phyloP scores from a whole-genome alignment of 345 rosid genomes.

The Linum trigynum region DNA sequence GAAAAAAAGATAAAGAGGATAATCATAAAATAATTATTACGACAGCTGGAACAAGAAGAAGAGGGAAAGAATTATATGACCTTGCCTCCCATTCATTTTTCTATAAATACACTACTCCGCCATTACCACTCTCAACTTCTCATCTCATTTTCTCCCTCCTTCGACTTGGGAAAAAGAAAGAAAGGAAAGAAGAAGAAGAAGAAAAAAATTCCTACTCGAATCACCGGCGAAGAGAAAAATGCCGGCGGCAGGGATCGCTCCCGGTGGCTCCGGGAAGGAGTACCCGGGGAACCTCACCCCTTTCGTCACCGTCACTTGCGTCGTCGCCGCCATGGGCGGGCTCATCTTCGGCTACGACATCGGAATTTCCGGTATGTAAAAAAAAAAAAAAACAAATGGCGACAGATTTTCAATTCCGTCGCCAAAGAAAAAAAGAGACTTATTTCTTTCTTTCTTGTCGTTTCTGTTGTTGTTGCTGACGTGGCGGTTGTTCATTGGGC shows the following conservation, averaged over 20 bases:
- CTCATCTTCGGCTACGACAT: slow-evolving; percentile 94
- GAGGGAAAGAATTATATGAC: too few relatives aligned
- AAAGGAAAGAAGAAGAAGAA: too few relatives aligned
- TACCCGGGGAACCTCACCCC: slow-evolving; percentile 85
- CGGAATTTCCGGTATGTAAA: slow-evolving; percentile 69
- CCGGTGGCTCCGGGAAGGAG: slow-evolving; percentile 36
- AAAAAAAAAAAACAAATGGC: too few relatives aligned
- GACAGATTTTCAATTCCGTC: neutral
- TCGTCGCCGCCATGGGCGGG: slow-evolving; percentile 99
- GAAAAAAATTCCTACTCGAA: neutral
- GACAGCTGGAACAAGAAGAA: too few relatives aligned
- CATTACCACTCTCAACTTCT: too few relatives aligned
- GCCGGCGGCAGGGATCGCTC: slow-evolving; percentile 18
- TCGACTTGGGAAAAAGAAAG: too few relatives aligned
- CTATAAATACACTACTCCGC: too few relatives aligned
- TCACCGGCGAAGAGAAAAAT: neutral
- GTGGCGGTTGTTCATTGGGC: neutral
- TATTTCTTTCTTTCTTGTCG: neutral
- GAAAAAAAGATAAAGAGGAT: too few relatives aligned
- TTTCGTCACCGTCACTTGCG: slow-evolving; percentile 63
- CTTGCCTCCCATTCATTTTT: too few relatives aligned
- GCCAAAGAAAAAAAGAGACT: neutral
- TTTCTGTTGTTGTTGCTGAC: neutral
- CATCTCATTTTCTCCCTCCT: too few relatives aligned
- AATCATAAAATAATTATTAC: too few relatives aligned